Percentiles rank a stretch among this genome's conserved stretches.
phyloP scores from a whole-genome alignment of 2,329 filamentous ascomycete species.

The Fusarium anguioides region DNA sequence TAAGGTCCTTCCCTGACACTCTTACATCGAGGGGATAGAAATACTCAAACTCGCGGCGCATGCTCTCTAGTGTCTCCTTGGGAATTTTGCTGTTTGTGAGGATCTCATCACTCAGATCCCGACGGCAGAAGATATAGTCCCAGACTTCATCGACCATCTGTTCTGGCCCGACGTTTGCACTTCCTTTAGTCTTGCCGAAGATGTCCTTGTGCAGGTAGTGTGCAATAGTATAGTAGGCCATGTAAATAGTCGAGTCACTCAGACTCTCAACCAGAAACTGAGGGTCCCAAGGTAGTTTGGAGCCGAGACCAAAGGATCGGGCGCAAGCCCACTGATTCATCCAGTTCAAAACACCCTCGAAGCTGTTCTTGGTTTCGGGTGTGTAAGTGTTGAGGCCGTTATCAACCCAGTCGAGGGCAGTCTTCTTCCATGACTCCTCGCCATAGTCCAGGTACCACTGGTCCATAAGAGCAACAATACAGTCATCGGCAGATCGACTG shows the following conservation, averaged over 20 bases:
- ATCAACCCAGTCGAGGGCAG: conserved; percentile 77
- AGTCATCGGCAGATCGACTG: conserved; percentile 89
- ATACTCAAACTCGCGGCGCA: conserved; percentile 95
- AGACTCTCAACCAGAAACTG: conserved; percentile 92
- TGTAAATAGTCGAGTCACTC: conserved; percentile 93
- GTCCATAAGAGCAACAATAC: conserved; percentile 90
- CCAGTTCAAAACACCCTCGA: conserved; percentile 90
- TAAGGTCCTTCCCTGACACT: conserved; percentile 88
- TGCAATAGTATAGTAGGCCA: conserved; percentile 79
- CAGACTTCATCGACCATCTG: conserved; percentile 96
- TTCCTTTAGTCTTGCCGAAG: conserved; percentile 79
- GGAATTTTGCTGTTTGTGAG: conserved; percentile 75
- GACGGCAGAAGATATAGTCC: conserved; percentile 92
- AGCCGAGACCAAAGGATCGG: conserved; percentile 89
- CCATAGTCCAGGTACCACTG: conserved; percentile 99
- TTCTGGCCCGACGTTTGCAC: conserved; percentile 76
- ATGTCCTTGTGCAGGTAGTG: conserved; percentile 83
- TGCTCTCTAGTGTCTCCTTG: conserved; percentile 76
- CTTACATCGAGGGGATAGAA: conserved; percentile 94
- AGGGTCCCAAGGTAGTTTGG: conserved; percentile 93
- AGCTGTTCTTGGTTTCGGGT: conserved; percentile 80
- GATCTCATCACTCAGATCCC: conserved; percentile 74
- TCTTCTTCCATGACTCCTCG: conserved; percentile 85
- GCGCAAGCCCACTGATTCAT: conserved; percentile 96
- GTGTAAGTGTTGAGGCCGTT: conserved; percentile 82